phyloP scores from a whole-genome alignment of 2,329 filamentous ascomycete genomes.

The Fragosphaeria purpurea region DNA sequence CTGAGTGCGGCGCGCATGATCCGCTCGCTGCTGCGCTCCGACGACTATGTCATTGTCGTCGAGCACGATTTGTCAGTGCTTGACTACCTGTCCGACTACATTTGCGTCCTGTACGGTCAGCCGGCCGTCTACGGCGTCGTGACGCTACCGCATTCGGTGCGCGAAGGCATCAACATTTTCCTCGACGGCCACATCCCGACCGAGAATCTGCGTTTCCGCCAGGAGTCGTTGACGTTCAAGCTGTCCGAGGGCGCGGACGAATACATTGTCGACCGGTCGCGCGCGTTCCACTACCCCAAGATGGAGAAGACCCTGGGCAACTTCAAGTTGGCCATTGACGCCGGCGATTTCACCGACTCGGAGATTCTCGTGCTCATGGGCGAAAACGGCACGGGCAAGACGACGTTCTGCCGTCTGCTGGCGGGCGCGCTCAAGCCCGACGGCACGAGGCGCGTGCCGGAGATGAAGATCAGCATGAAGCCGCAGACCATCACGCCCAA shows the following conservation, averaged over 20 bases:
- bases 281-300: conserved; percentile 74
- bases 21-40: conserved; percentile 73
- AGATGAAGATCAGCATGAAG: conserved; percentile 80
- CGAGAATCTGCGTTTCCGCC: conserved; percentile 95
- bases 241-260: conserved; percentile 85
- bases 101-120: conserved; percentile 92
- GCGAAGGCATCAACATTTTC: conserved; percentile 99
- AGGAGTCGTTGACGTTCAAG: conserved; percentile 92
- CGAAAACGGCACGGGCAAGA: conserved; percentile 96
- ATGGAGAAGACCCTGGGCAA: conserved; percentile 90
- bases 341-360: conserved; percentile 88
- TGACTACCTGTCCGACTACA: conserved; percentile 97
- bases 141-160: conserved; percentile 86
- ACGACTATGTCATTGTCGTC: conserved; percentile 97
- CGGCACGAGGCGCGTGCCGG: conserved; percentile 63
- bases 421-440: conserved; percentile 92
- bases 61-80: conserved; percentile 98
- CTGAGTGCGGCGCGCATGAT: conserved; percentile 86
- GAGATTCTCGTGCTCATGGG: conserved; percentile 99
- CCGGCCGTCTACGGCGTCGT: conserved; percentile 97
- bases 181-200: conserved; percentile 91
- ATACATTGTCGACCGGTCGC: conserved; percentile 71
- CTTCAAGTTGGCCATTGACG: conserved; percentile 63
- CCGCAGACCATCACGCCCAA: conserved; percentile 99
- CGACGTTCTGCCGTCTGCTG: conserved; percentile 93